Evolutionary conservation across 2,329 filamentous ascomycete genomes (phyloP), one percentile per base, ranked within the genome.

Genomic region (Fusarium circinatum): DNA sequence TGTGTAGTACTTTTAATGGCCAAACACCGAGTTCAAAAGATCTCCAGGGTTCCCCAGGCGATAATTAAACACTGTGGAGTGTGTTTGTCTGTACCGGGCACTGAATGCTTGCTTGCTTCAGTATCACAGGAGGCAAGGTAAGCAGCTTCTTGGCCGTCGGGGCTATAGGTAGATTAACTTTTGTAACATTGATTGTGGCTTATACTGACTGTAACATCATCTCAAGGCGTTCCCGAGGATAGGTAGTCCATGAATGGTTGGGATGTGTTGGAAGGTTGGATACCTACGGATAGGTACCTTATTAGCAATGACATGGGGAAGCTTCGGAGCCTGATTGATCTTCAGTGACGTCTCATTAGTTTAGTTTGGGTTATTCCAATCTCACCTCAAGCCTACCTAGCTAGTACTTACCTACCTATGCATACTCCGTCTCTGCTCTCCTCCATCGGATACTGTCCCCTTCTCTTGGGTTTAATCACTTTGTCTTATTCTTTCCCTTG

Each of bases 271-370:
- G 32, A 52, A 36, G 49, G 32, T 26, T 52, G 49, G 32, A 54
- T 36, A 34, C 32, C 32, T 34, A 30, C 30, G 30, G 30, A 30
- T 30, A 34, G 32, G 32, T 34, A 34, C 26, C 26, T 26, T 24
- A 13, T 13, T 34, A 54, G 20, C 6, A 54, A 55, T 55, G 32
- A 59, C 42, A 51, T 66, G 54, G 74, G 66, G 30, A 55, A 70
- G 69, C 73, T 75, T 71, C 54, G 71, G 71, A 77, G 69, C 75
- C 67, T 71, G 71, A 51, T 74, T 76, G 74, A 78, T 78, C 71
- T 74, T 67, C 67, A 74, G 66, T 75, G 75, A 72, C 70, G 76
- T 71, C 67, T 78, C 55, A 34, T 68, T 44, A 74, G 66, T 61
- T 62, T 18, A 72, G 62, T 61, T 59, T 36, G 61, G 34, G 34